Base-by-base conservation (phyloP, 75 land plant genomes). In the Selaginella moellendorffii region DNA sequence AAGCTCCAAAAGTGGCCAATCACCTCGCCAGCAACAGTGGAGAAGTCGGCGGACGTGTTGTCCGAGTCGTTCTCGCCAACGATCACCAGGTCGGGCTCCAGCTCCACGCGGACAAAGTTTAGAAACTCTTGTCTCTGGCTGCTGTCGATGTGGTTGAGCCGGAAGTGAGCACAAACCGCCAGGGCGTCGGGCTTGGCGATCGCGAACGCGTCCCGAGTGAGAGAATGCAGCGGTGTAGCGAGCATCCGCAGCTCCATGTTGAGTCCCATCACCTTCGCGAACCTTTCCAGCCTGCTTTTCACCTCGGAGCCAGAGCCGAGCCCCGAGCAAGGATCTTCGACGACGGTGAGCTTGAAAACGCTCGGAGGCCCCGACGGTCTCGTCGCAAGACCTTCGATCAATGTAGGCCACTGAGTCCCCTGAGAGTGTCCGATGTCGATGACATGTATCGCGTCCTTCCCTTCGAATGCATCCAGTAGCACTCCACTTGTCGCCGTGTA, bases 391-490 rank as follows among this genome's bases (percentile, higher is more conserved):
- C 81, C 79, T 29, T 83, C 89, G 22, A 86, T 80, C 5, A 86
- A 78, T 5, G 79, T 80, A 0, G 89, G 89, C 89, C 89, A 86
- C 46, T 86, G 86, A 1, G 78, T 78, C n/a, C 89, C 89, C 54
- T 86, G 83, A 52, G 83, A 83, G 24, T 81, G 83, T 0, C 89
- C 89, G 54, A 83, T 71, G 68, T 86, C 89, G 53, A 86, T 58
- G 24, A 86, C 70, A 54, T 81, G 89, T 30, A 86, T 69, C 29
- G 52, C 25, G 5, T 26, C 54, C 20, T 54, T 68, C 9, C 53
- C 65, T 18, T 66, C 61, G 18, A 78, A 74, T 30, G 70, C 68
- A 30, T 80, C 74, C 20, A 83, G 73, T 9, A 86, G 72, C 27
- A 83, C 56, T 28, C 68, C 56, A 64, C 81, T 83, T 54, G 81